Evolutionary conservation across 768 basidiomycete genomes (phyloP).

Genomic region (Boletus barrowsii): DNA sequence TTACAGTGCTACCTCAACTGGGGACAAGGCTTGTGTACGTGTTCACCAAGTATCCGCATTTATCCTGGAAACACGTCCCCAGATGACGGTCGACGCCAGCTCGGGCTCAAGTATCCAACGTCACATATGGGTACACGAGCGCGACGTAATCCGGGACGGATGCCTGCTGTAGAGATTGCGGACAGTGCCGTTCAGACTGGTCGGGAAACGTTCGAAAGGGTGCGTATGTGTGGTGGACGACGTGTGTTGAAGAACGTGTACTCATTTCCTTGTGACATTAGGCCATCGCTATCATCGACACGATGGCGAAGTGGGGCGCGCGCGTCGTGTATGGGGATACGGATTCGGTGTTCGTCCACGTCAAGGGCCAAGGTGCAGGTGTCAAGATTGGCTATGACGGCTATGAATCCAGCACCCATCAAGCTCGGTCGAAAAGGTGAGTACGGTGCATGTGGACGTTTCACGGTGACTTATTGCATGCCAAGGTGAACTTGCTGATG

Average conservation of each 20-base stretch:
- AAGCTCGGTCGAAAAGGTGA: constrained; percentile 97
- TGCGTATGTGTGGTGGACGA: constrained; percentile 20
- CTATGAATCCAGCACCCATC: constrained; percentile 87
- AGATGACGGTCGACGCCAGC: no score
- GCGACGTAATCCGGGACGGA: no score
- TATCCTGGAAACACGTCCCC: no score
- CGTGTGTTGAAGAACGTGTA: no score
- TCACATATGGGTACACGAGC: no score
- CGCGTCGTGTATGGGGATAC: constrained; percentile 97
- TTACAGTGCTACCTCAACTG: no score
- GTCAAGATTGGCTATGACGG: constrained; percentile 85
- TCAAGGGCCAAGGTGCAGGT: constrained; percentile 95
- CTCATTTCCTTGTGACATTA: constrained; percentile 25
- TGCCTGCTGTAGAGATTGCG: no score
- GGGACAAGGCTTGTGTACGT: no score
- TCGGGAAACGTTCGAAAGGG: constrained; percentile 93
- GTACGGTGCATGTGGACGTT: neutral
- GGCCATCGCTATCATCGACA: constrained; percentile 81
- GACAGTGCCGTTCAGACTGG: constrained; percentile 97
- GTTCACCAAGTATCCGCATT: no score
- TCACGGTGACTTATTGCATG: neutral
- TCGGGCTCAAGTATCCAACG: no score
- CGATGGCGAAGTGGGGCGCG: constrained; percentile 82
- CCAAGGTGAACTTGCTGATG: constrained; percentile 89
- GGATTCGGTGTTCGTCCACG: constrained; percentile 88